Conservation (phyloP, 1,284 basidiomycete genomes). For the Puccinia polysora region DNA sequence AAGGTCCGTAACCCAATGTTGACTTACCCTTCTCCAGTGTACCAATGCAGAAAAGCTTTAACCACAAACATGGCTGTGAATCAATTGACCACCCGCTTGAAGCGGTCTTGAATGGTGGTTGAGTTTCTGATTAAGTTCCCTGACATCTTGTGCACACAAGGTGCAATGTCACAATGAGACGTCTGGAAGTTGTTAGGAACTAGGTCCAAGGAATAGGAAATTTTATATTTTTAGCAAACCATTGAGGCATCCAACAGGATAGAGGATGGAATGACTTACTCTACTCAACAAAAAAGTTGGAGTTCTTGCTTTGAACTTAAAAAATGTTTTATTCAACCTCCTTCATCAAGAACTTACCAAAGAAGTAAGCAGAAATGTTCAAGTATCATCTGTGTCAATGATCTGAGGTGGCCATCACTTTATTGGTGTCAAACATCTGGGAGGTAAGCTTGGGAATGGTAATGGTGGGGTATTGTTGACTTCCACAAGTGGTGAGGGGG, state of each 20-base stretch:
- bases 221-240: conserved; percentile 64
- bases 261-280: conserved; percentile 50
- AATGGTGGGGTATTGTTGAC: conserved; percentile 52
- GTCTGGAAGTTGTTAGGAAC: conserved; percentile 77
- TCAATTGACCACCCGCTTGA: no score
- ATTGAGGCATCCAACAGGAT: no score
- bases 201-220: conserved; percentile 83
- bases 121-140: conserved; percentile 77
- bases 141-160: conserved; percentile 55
- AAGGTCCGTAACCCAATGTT: conserved; percentile 44
- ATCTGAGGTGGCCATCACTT: conserved; percentile 93
- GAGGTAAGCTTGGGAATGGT: no score
- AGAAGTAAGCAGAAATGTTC: conserved; percentile 91
- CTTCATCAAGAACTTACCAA: conserved; percentile 97
- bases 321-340: no score
- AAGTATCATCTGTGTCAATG: conserved; percentile 76
- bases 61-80: conserved; percentile 77
- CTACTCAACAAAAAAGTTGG: conserved; percentile 81
- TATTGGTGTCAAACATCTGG: conserved; percentile 74
- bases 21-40: conserved; percentile 80
- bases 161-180: conserved; percentile 41
- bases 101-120: conserved; percentile 77
- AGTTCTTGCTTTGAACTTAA: conserved; percentile 98
- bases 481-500: conserved; percentile 51
- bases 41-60: conserved; percentile 83